These are phyloP conservation scores for Sclerotinia sclerotiorum DNA, from an alignment of 2,329 filamentous ascomycete genomes.

Conservation along the genomic window DNA sequence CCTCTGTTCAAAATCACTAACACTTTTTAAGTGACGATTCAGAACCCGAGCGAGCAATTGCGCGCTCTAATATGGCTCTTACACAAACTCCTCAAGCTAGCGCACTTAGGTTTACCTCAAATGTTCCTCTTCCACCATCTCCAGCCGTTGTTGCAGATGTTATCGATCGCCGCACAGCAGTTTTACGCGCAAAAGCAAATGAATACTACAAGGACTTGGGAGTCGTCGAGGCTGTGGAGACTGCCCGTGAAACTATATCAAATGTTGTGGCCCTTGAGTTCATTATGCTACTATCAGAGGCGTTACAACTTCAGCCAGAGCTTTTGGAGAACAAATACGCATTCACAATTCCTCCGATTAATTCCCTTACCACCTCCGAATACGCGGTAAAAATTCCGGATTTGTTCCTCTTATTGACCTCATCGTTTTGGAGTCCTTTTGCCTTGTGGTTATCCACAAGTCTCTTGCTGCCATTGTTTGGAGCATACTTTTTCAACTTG, in stretches of 20 bases:
- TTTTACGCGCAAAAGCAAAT: slow-evolving; percentile 64
- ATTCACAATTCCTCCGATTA: slow-evolving; percentile 67
- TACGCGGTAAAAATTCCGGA: slow-evolving; percentile 72
- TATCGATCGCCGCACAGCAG: slow-evolving; percentile 69
- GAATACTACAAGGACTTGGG: slow-evolving; percentile 65
- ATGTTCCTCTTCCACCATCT: slow-evolving; percentile 74
- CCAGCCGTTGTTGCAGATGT: slow-evolving; percentile 74
- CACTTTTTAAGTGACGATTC: slow-evolving; percentile 37
- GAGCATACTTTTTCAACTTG: slow-evolving; percentile 90
- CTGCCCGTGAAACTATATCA: slow-evolving; percentile 67
- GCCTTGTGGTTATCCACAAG: slow-evolving; percentile 75
- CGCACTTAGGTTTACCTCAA: slow-evolving; percentile 46
- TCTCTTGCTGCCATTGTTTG: slow-evolving; percentile 65
- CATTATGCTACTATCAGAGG: slow-evolving; percentile 67
- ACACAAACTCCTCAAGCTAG: slow-evolving; percentile 38
- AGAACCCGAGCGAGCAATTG: slow-evolving; percentile 36
- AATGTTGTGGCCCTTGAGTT: slow-evolving; percentile 72
- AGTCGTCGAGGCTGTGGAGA: slow-evolving; percentile 64
- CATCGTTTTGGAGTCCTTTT: slow-evolving; percentile 80
- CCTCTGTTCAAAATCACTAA: slow-evolving; percentile 28
- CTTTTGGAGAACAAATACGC: slow-evolving; percentile 71
- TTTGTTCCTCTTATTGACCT: slow-evolving; percentile 73
- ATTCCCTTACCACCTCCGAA: slow-evolving; percentile 54
- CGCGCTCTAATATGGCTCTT: slow-evolving; percentile 37
- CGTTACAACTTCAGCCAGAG: slow-evolving; percentile 65